phyloP scores from a whole-genome alignment of 1,284 basidiomycete species.

The Cryptococcus hybrid region DNA sequence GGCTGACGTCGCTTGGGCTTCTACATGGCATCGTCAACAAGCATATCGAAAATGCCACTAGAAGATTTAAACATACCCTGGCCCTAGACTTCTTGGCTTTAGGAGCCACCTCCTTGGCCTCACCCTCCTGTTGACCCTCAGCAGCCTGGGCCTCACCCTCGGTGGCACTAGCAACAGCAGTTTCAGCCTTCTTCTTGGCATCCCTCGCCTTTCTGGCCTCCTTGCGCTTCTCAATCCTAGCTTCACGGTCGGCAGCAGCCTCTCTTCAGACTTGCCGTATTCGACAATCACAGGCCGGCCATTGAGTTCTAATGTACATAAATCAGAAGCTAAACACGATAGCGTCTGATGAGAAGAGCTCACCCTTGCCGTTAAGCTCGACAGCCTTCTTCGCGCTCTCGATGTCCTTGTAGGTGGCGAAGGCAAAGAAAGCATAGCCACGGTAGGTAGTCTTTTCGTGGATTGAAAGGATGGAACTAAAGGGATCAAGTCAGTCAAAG shows the following conservation, averaged over 20 bases:
- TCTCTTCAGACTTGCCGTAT: constrained; percentile 85
- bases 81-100: constrained; percentile 29
- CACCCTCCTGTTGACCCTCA: constrained; percentile 25
- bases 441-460: constrained; percentile 35
- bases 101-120: constrained; percentile 25
- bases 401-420: constrained; percentile 74
- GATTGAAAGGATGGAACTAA: constrained; percentile 22
- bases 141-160: constrained; percentile 45
- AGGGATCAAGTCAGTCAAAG: background rate
- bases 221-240: constrained; percentile 39
- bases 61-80: constrained; percentile 7
- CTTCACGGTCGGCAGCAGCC: constrained; percentile 61
- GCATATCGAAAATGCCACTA: background rate
- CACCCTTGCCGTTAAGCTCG: constrained; percentile 75
- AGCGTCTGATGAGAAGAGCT: constrained; percentile 4
- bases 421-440: constrained; percentile 73
- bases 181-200: constrained; percentile 34
- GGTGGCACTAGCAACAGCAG: constrained; percentile 27
- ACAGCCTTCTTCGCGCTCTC: constrained; percentile 84
- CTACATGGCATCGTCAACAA: constrained; percentile 7
- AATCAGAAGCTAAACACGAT: background rate
- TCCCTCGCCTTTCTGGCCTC: constrained; percentile 27
- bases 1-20: constrained; percentile 43
- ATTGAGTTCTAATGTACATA: constrained; percentile 60
- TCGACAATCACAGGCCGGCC: constrained; percentile 83